Percentiles rank a stretch among this genome's conserved stretches.
Conservation (phyloP, 331 rosid genomes). For the Erythrophleum ivorense region DNA sequence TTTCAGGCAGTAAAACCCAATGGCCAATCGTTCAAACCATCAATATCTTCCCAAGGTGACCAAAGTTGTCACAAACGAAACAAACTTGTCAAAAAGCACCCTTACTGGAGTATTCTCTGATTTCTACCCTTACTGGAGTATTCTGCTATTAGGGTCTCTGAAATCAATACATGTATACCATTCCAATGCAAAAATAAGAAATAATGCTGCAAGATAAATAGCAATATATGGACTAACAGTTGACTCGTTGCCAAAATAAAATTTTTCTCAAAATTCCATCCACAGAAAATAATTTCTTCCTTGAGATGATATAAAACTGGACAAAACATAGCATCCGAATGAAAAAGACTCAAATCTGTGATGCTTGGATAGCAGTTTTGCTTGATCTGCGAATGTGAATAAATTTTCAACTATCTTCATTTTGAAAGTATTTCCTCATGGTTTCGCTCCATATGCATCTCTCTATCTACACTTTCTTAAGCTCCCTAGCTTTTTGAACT, state of each 20-base stretch:
- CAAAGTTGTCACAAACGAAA: not conserved
- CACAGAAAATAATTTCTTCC: not conserved
- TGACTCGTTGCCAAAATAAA: slow-evolving; percentile 1
- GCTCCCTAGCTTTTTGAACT: slow-evolving; percentile 50
- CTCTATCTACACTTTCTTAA: slow-evolving; percentile 24
- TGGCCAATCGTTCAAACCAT: not conserved
- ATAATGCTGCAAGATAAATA: not conserved
- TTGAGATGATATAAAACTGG: not conserved
- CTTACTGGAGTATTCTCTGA: not conserved
- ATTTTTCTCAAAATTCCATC: not conserved
- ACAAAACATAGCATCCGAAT: not conserved
- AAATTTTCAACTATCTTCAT: slow-evolving; percentile 19
- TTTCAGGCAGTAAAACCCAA: not conserved
- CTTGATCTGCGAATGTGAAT: slow-evolving; percentile 17
- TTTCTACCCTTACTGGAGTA: not conserved
- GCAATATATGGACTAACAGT: not conserved
- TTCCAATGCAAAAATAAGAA: not conserved
- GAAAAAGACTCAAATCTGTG: not conserved
- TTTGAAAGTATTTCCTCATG: slow-evolving; percentile 9
- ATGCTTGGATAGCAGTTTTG: not conserved
- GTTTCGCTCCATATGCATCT: slow-evolving; percentile 18
- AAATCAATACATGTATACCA: not conserved
- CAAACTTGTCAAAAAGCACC: not conserved
- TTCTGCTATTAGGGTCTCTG: not conserved
- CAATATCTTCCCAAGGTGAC: not conserved